phyloP scores from a whole-genome alignment of 2,329 filamentous ascomycete species.

The Beauveria australis region DNA sequence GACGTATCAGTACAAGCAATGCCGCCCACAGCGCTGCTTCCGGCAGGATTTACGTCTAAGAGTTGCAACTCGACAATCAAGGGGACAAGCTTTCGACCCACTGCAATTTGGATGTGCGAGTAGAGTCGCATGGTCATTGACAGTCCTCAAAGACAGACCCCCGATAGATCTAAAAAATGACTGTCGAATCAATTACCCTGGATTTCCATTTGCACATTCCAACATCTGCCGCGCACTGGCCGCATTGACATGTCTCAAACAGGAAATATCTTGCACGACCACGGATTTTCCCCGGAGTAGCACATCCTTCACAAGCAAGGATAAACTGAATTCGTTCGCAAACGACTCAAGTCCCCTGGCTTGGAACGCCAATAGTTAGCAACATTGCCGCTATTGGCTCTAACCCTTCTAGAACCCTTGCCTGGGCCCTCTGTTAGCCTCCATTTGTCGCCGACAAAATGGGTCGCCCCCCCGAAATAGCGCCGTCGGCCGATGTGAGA shows the following conservation, averaged over 20 bases:
- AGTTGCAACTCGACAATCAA: not conserved
- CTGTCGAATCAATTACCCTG: too few relatives aligned
- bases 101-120: not conserved
- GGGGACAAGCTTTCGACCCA: not conserved
- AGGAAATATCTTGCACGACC: slow-evolving; percentile 4
- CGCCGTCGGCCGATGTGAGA: not conserved
- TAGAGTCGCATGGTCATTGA: not conserved
- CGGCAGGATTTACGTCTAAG: not conserved
- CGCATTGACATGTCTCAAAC: not conserved
- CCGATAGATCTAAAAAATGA: too few relatives aligned
- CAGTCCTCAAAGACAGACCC: not conserved
- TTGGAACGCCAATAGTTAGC: not conserved
- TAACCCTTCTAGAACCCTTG: slow-evolving; percentile 2
- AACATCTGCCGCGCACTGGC: not conserved
- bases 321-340: not conserved
- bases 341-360: not conserved
- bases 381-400: not conserved
- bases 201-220: too few relatives aligned
- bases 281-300: not conserved
- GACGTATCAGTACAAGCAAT: not conserved
- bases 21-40: not conserved
- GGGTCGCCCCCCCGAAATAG: not conserved
- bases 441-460: not conserved
- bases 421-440: not conserved
- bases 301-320: not conserved